Evolutionary conservation across 345 rosid species (phyloP).

Genomic region (Balakata baccata): DNA sequence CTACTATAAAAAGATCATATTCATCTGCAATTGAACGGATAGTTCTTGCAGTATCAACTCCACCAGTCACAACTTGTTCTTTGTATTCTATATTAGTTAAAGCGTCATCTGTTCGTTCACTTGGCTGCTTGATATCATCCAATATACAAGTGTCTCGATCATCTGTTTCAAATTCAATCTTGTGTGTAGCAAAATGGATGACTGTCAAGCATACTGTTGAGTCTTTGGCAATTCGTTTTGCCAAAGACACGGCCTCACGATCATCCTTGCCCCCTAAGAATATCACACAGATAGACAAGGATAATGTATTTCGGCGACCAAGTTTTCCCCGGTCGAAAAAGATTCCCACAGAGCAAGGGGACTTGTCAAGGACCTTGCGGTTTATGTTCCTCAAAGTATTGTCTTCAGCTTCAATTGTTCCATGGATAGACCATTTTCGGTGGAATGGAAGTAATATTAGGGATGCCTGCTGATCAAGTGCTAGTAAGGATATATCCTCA

Average conservation of each 20-base stretch:
- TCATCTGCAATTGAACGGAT: constrained; percentile 32
- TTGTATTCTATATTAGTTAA: constrained; percentile 15
- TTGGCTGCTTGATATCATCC: constrained; percentile 25
- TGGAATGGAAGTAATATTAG: constrained; percentile 60
- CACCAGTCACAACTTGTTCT: constrained; percentile 35
- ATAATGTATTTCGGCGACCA: neutral
- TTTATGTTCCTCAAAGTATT: constrained; percentile 33
- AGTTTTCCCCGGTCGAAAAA: neutral
- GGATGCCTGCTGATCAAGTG: constrained; percentile 40
- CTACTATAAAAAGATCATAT: constrained; percentile 48
- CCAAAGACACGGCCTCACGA: constrained; percentile 47
- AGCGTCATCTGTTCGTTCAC: no score
- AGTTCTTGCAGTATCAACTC: constrained; percentile 31
- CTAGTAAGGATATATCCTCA: constrained; percentile 55
- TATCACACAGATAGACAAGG: constrained; percentile 25
- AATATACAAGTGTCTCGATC: constrained; percentile 35
- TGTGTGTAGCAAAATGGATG: constrained; percentile 21
- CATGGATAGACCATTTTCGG: constrained; percentile 40
- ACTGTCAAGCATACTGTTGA: constrained; percentile 34
- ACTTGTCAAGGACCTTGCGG: constrained; percentile 37
- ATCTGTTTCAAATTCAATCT: neutral
- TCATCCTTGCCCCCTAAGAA: constrained; percentile 68
- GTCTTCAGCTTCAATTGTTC: constrained; percentile 36
- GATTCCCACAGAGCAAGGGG: constrained; percentile 61
- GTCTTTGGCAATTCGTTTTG: constrained; percentile 44